These are phyloP conservation scores for Pyricularia sp. DNA, from an alignment of 2,329 filamentous ascomycete genomes.

Conservation along the genomic window DNA sequence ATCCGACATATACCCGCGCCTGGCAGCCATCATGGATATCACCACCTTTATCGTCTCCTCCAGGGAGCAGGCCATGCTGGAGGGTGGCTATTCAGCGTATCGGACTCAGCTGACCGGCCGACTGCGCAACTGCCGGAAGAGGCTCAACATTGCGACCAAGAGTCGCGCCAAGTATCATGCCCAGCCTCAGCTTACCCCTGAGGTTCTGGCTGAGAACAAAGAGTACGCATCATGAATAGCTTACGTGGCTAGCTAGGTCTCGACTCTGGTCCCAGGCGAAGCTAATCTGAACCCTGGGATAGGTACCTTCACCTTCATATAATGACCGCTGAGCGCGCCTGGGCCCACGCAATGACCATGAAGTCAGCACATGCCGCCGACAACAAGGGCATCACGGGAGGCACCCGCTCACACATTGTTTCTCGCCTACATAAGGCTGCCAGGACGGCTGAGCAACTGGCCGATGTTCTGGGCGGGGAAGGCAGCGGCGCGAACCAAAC, in stretches of 20 bases:
- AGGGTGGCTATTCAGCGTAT: constrained; percentile 84
- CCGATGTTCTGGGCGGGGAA: constrained; percentile 51
- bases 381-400: constrained; percentile 67
- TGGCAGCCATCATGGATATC: constrained; percentile 62
- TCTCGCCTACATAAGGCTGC: constrained; percentile 78
- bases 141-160: constrained; percentile 72
- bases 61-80: constrained; percentile 73
- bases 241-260: not conserved
- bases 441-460: constrained; percentile 58
- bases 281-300: not conserved
- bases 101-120: constrained; percentile 70
- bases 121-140: constrained; percentile 75
- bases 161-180: constrained; percentile 78
- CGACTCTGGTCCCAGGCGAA: not conserved
- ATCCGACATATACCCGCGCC: not conserved
- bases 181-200: constrained; percentile 60
- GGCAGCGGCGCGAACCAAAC: constrained; percentile 56
- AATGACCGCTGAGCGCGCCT: constrained; percentile 80
- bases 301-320: constrained; percentile 75
- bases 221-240: constrained; percentile 46
- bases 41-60: constrained; percentile 73
- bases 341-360: constrained; percentile 93
- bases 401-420: constrained; percentile 78
- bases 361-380: constrained; percentile 75
- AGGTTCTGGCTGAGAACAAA: constrained; percentile 64